Conservation (phyloP, 257 asterid genomes). For the Paraleonurus japonicus region DNA sequence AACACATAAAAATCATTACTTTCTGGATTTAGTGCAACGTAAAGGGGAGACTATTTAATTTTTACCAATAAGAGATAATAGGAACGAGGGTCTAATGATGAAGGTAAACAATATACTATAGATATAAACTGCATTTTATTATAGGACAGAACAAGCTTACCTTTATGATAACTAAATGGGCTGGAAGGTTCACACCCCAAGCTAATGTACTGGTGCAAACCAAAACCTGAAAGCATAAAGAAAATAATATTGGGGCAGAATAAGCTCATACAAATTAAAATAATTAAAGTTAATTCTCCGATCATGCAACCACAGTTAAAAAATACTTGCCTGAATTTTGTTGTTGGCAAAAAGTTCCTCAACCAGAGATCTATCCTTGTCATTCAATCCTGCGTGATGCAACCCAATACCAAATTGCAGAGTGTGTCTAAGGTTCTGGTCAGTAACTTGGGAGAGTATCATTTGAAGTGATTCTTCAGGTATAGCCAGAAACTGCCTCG, state of each 20-base stretch:
- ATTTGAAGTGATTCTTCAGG: conserved; percentile 96
- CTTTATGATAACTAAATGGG: conserved; percentile 95
- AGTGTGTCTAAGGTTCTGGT: conserved; percentile 95
- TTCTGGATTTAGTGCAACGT: conserved; percentile 5
- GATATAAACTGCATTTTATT: neutral
- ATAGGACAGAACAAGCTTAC: conserved; percentile 30
- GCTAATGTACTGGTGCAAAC: conserved; percentile 99
- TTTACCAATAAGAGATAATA: conserved; percentile 9
- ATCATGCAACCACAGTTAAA: conserved; percentile 23
- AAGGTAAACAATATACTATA: neutral
- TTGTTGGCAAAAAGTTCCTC: conserved; percentile 98
- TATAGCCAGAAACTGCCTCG: conserved; percentile 80
- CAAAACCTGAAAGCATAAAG: conserved; percentile 59
- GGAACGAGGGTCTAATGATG: neutral
- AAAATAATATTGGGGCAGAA: conserved; percentile 20
- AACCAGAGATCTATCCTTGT: conserved; percentile 92
- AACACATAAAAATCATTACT: conserved; percentile 4
- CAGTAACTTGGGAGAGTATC: conserved; percentile 90
- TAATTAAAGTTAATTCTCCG: conserved; percentile 8
- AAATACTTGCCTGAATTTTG: conserved; percentile 78
- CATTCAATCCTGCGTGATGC: conserved; percentile 97
- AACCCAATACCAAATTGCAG: conserved; percentile 97
- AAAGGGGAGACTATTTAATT: neutral
- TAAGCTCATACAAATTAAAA: conserved; percentile 17
- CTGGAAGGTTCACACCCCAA: conserved; percentile 99